phyloP scores from a whole-genome alignment of 1,284 basidiomycete genomes.

The Fereydounia khargensis region DNA sequence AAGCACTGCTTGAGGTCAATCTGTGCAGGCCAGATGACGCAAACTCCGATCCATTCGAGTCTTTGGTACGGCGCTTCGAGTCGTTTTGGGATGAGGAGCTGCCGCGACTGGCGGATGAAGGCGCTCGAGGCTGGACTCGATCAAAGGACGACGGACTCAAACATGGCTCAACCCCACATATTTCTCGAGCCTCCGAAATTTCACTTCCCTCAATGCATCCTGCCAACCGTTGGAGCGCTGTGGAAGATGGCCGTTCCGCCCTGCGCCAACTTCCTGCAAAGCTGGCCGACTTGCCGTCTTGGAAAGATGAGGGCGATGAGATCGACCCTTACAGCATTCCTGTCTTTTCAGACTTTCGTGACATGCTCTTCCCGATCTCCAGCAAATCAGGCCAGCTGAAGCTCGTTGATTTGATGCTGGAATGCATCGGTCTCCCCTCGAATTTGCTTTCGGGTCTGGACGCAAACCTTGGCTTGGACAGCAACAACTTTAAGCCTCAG shows the following conservation, averaged over 20 bases:
- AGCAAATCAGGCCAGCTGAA: slow-evolving; percentile 5
- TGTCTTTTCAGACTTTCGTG: neutral
- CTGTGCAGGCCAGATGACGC: neutral
- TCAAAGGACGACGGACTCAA: no score
- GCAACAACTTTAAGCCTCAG: no score
- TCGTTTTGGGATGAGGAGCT: neutral
- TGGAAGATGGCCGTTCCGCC: neutral
- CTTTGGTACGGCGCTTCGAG: neutral
- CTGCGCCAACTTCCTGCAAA: neutral
- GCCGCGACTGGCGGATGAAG: neutral
- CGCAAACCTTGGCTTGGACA: no score
- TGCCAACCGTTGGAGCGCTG: neutral
- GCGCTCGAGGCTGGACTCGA: neutral
- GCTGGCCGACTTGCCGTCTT: neutral
- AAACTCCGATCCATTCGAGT: neutral
- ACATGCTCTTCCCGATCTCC: neutral
- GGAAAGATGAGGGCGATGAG: neutral
- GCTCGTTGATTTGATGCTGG: slow-evolving; percentile 1
- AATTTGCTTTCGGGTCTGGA: neutral
- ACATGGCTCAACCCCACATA: no score
- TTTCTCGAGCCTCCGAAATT: no score
- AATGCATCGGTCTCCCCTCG: neutral
- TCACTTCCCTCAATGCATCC: neutral
- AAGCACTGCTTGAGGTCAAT: slow-evolving; percentile 1
- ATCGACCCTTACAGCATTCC: neutral